A percentile compares a stretch with the other conserved stretches of the same genome.
Evolutionary conservation across 164 flowering plant genomes (phyloP).

Genomic region (Paratinospora sagittata): DNA sequence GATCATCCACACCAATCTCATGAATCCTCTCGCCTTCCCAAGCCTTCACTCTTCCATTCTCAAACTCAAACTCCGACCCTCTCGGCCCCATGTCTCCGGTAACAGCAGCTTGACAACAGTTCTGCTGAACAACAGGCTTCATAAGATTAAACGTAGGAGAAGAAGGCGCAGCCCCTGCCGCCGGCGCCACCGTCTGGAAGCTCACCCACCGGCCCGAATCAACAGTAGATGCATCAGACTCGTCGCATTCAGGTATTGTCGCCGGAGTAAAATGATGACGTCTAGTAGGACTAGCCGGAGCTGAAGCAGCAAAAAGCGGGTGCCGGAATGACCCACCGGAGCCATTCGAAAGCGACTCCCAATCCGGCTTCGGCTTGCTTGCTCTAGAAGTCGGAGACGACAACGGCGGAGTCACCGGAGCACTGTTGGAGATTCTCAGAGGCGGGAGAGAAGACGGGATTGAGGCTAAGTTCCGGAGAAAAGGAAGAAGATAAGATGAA

Average conservation of each 20-base stretch:
- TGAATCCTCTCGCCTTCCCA: conserved; percentile 97
- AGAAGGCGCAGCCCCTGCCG: conserved; percentile 40
- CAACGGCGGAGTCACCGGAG: conserved; percentile 91
- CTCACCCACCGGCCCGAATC: conserved; percentile 80
- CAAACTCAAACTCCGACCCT: conserved; percentile 64
- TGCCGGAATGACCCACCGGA: conserved; percentile 31
- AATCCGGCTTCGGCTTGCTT: conserved; percentile 49
- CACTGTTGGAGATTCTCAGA: conserved; percentile 83
- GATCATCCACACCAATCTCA: conserved; percentile 71
- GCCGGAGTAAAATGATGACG: conserved; percentile 44
- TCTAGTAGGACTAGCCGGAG: conserved; percentile 83
- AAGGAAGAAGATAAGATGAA: conserved; percentile 62
- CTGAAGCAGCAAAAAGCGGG: conserved; percentile 74
- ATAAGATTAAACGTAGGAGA: conserved; percentile 87
- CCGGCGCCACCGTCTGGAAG: conserved; percentile 44
- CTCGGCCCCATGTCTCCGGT: conserved; percentile 26
- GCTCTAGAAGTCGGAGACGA: conserved; percentile 79
- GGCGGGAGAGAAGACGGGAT: conserved; percentile 70
- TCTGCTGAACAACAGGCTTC: conserved; percentile 38
- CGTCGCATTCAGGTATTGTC: conserved; percentile 85
- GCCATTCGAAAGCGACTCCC: conserved; percentile 47
- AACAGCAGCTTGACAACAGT: not conserved
- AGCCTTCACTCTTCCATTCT: conserved; percentile 56
- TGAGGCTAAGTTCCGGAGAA: conserved; percentile 56
- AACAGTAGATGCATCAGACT: conserved; percentile 69